A percentile compares a stretch with the other conserved stretches of the same genome.
phyloP scores from a whole-genome alignment of 345 rosid species.

The Cardiospermum halicacabum region DNA sequence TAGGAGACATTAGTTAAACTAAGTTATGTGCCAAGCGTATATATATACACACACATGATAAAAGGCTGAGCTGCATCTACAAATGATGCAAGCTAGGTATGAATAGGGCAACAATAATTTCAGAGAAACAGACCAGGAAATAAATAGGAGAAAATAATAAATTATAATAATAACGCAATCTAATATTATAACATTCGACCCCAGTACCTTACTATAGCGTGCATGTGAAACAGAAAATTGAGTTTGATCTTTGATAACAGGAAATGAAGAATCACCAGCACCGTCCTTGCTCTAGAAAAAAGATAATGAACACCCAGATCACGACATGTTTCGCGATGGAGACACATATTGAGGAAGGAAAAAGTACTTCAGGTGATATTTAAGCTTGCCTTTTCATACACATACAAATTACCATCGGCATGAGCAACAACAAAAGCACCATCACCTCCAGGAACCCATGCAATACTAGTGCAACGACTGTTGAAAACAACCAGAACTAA shows the following conservation, averaged over 20 bases:
- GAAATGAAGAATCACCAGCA: conserved; percentile 91
- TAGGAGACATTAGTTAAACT: neutral
- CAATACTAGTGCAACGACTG: conserved; percentile 88
- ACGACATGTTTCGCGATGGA: conserved; percentile 9
- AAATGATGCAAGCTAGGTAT: neutral
- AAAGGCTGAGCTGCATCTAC: neutral
- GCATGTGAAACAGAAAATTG: conserved; percentile 91
- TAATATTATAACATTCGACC: conserved; percentile 4
- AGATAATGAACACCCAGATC: conserved; percentile 12
- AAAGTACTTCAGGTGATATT: conserved; percentile 4
- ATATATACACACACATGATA: neutral
- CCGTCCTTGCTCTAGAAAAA: conserved; percentile 76
- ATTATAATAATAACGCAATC: neutral
- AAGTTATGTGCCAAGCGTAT: neutral
- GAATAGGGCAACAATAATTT: neutral
- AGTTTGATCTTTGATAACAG: conserved; percentile 76
- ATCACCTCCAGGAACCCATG: conserved; percentile 98
- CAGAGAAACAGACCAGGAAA: too few relatives aligned
- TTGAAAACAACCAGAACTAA: conserved; percentile 22
- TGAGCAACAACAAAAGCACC: conserved; percentile 96
- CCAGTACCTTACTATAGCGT: conserved; percentile 83
- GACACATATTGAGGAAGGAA: conserved; percentile 2
- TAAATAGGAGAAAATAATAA: too few relatives aligned
- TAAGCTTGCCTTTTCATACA: conserved; percentile 92
- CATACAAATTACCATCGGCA: conserved; percentile 91